phyloP scores from a whole-genome alignment of 1,284 basidiomycete species.

The Sphagnurus paluster region DNA sequence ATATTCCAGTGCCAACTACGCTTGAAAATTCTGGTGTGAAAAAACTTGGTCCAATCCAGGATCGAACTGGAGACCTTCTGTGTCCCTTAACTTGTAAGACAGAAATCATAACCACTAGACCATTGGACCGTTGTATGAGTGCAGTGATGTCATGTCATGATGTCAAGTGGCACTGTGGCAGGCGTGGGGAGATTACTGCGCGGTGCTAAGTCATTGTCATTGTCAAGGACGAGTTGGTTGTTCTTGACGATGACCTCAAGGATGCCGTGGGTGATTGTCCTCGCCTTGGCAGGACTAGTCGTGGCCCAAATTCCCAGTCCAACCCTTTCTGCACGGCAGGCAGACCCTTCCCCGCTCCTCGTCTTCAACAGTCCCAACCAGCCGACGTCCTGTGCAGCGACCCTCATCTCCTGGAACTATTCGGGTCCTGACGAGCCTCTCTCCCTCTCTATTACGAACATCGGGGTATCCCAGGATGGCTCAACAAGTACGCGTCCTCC shows the following conservation, averaged over 20 bases:
- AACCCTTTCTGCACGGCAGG: constrained; percentile 9
- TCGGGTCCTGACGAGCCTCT: constrained; percentile 9
- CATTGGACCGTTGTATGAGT: constrained; percentile 36
- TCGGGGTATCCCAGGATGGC: constrained; percentile 1
- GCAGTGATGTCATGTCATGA: too few relatives aligned
- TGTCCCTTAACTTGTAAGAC: constrained; percentile 45
- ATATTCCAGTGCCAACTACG: too few relatives aligned
- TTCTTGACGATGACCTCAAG: constrained; percentile 7
- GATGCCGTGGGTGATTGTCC: constrained; percentile 7
- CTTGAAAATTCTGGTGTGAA: constrained; percentile 16
- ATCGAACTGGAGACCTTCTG: constrained; percentile 67
- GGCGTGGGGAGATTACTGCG: not conserved
- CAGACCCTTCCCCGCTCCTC: not conserved
- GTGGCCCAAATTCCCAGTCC: constrained; percentile 3
- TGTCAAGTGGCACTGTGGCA: too few relatives aligned
- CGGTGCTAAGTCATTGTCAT: not conserved
- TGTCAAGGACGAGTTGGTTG: constrained; percentile 1
- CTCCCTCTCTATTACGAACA: constrained; percentile 6
- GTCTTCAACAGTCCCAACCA: constrained; percentile 1
- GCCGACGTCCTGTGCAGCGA: constrained; percentile 6
- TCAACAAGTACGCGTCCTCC: not conserved
- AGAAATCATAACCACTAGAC: constrained; percentile 66
- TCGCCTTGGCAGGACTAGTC: constrained; percentile 1
- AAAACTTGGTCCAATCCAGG: constrained; percentile 55
- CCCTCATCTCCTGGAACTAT: constrained; percentile 15